These are phyloP conservation scores for Aureobasidium sp. DNA, from an alignment of 2,329 filamentous ascomycete genomes.

Conservation along the genomic window DNA sequence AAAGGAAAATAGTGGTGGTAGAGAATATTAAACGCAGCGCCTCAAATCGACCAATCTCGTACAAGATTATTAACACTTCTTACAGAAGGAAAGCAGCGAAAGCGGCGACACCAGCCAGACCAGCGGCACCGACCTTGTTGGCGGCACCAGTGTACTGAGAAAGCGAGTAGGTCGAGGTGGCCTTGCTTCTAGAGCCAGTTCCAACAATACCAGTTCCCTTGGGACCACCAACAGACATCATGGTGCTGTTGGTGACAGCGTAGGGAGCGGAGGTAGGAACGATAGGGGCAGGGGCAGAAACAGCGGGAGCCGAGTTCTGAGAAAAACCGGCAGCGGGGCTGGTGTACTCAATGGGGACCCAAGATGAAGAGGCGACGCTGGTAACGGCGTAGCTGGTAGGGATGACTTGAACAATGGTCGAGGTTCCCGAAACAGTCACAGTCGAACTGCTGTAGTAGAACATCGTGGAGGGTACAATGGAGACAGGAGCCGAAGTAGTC, in stretches of 20 bases:
- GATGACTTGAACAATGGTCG: background rate
- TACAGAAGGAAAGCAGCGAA: slow-evolving; percentile 13
- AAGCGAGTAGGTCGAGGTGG: slow-evolving; percentile 3
- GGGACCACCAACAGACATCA: background rate
- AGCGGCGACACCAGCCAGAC: slow-evolving; percentile 10
- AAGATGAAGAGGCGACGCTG: slow-evolving; percentile 12
- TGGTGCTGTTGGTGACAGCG: slow-evolving; percentile 5
- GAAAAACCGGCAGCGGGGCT: background rate
- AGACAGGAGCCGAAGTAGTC: background rate
- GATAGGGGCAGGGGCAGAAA: slow-evolving; percentile 7
- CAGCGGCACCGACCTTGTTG: slow-evolving; percentile 9
- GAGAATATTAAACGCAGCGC: background rate
- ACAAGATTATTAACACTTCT: background rate
- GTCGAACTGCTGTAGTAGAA: slow-evolving; percentile 21
- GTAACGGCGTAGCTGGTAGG: background rate
- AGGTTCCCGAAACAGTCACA: slow-evolving; percentile 19
- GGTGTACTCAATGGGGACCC: slow-evolving; percentile 16
- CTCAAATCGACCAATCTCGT: slow-evolving; percentile 1
- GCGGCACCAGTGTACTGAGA: slow-evolving; percentile 12
- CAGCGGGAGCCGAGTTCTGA: slow-evolving; percentile 3
- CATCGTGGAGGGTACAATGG: slow-evolving; percentile 15
- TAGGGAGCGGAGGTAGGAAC: slow-evolving; percentile 14
- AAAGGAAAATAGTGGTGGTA: background rate
- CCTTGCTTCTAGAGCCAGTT: slow-evolving; percentile 4
- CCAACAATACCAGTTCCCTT: background rate